These are phyloP conservation scores for Tephrocybe sp. DNA, from an alignment of 768 basidiomycete species.

Conservation along the genomic window DNA sequence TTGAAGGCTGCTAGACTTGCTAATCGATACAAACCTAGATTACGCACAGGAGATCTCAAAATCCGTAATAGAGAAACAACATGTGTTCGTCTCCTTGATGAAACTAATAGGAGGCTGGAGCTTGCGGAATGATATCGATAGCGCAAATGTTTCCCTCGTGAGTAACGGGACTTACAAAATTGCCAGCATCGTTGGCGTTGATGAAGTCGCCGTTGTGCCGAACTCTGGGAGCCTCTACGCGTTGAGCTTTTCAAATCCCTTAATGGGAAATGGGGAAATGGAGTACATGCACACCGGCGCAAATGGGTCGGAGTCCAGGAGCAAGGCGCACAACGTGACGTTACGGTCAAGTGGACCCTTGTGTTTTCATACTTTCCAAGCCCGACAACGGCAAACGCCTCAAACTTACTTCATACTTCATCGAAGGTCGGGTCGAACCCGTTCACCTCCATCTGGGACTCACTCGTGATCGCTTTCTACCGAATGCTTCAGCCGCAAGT, in stretches of 20 bases:
- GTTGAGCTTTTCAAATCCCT: constrained; percentile 13
- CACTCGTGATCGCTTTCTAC: constrained; percentile 2
- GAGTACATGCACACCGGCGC: neutral
- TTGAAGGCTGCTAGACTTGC: constrained; percentile 9
- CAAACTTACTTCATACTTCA: constrained; percentile 2
- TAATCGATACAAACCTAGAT: constrained; percentile 16
- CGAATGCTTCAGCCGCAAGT: neutral
- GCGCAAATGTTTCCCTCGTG: constrained; percentile 13
- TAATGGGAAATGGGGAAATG: constrained; percentile 8
- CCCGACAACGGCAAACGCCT: constrained; percentile 5
- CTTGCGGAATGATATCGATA: constrained; percentile 4
- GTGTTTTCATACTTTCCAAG: constrained; percentile 9
- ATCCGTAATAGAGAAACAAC: constrained; percentile 10
- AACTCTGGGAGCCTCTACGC: constrained; percentile 1
- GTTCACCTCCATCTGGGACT: constrained; percentile 3
- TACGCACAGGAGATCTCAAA: constrained; percentile 11
- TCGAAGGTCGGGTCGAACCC: constrained; percentile 6
- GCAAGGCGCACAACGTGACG: constrained; percentile 15
- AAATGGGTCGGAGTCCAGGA: constrained; percentile 8
- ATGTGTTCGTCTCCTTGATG: constrained; percentile 8
- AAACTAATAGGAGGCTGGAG: constrained; percentile 16
- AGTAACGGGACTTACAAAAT: constrained; percentile 18
- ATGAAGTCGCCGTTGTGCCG: constrained; percentile 15
- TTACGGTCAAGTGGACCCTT: constrained; percentile 11
- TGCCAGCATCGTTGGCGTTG: constrained; percentile 8